phyloP scores from a whole-genome alignment of 257 asterid genomes.

The Plantago ovata region DNA sequence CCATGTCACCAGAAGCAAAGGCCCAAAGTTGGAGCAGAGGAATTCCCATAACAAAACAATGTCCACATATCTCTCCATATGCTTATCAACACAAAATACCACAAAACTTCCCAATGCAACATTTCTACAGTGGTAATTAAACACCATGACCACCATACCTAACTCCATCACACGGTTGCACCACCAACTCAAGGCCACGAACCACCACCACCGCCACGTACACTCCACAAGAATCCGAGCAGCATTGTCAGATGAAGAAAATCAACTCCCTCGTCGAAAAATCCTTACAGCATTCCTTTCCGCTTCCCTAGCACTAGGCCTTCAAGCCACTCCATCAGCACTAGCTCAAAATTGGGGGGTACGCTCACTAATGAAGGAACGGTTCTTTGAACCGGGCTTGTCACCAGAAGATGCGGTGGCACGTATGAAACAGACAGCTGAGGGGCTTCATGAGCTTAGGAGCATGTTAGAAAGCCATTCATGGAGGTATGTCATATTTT shows the following conservation, averaged over 20 bases:
- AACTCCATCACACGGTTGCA: slow-evolving; percentile 43
- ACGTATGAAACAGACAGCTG: slow-evolving; percentile 37
- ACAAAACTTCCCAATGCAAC: not conserved
- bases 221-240: slow-evolving; percentile 28
- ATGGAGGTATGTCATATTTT: slow-evolving; percentile 75
- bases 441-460: slow-evolving; percentile 65
- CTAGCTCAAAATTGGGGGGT: slow-evolving; percentile 53
- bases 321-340: slow-evolving; percentile 35
- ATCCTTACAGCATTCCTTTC: slow-evolving; percentile 40
- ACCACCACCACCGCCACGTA: slow-evolving; percentile 6
- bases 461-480: slow-evolving; percentile 73
- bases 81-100: not conserved
- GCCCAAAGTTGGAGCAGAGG: slow-evolving; percentile 3
- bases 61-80: slow-evolving; percentile 8
- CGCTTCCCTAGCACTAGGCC: slow-evolving; percentile 37
- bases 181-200: slow-evolving; percentile 26
- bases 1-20: slow-evolving; percentile 21
- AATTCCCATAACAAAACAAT: not conserved
- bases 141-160: slow-evolving; percentile 43
- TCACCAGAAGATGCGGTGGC: slow-evolving; percentile 52
- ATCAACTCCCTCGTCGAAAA: slow-evolving; percentile 26
- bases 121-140: not conserved
- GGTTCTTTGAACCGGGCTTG: slow-evolving; percentile 37
- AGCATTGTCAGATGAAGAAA: slow-evolving; percentile 22
- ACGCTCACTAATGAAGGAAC: slow-evolving; percentile 39